A percentile compares a stretch with the other conserved stretches of the same genome.
Evolutionary conservation across 176 grass and related monocot genomes (phyloP).

Genomic region (Paspalum notatum): DNA sequence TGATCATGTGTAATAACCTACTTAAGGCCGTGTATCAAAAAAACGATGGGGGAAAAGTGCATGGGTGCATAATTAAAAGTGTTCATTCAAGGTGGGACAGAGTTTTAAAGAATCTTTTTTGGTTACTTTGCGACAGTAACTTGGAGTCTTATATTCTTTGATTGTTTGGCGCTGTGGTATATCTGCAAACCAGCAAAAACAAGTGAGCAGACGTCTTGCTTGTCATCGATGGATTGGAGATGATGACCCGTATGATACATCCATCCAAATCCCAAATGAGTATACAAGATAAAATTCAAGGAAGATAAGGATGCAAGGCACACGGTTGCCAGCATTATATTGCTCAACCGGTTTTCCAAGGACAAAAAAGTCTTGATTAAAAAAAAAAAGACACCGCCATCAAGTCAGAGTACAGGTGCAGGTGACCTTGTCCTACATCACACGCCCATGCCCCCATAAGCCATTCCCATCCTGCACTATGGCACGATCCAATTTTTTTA

Average conservation of each 20-base stretch:
- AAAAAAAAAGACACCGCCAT: background rate
- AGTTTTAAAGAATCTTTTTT: too few relatives aligned
- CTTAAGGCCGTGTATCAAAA: too few relatives aligned
- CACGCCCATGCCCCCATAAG: background rate
- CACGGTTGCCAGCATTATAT: background rate
- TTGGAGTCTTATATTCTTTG: background rate
- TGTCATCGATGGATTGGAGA: background rate
- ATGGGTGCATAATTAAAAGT: too few relatives aligned
- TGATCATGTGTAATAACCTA: too few relatives aligned
- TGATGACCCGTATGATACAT: background rate
- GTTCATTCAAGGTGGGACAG: too few relatives aligned
- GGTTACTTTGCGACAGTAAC: too few relatives aligned
- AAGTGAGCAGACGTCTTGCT: background rate
- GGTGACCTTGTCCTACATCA: conserved; percentile 14
- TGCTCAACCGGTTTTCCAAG: background rate
- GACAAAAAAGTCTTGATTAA: background rate
- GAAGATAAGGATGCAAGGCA: background rate
- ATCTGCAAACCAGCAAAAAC: background rate
- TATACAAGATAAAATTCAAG: conserved; percentile 14
- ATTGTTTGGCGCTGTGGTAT: background rate
- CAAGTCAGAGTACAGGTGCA: conserved; percentile 24
- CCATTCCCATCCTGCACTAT: background rate
- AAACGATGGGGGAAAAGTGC: too few relatives aligned
- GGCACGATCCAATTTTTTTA: too few relatives aligned
- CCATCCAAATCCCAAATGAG: conserved; percentile 10